These are phyloP conservation scores for Hypomyces rosellus DNA, from an alignment of 2,329 filamentous ascomycete species.

Conservation along the genomic window DNA sequence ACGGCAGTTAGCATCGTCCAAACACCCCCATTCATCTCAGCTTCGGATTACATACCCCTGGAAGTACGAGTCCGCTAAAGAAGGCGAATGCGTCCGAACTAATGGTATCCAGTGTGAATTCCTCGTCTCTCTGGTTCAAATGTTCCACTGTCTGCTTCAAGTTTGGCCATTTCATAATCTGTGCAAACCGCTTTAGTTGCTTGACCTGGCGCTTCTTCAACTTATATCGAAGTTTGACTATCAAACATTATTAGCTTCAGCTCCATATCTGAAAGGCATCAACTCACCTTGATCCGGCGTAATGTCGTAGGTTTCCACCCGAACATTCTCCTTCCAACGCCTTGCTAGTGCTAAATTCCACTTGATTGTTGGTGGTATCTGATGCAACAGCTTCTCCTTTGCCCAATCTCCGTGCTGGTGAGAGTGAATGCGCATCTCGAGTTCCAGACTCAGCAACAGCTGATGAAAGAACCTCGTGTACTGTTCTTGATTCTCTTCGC, in stretches of 20 bases:
- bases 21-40: background rate
- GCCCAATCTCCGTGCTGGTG: slow-evolving; percentile 54
- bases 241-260: background rate
- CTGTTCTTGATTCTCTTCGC: slow-evolving; percentile 46
- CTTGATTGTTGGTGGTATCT: slow-evolving; percentile 63
- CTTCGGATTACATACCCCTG: slow-evolving; percentile 47
- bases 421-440: slow-evolving; percentile 64
- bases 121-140: slow-evolving; percentile 53
- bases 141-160: slow-evolving; percentile 56
- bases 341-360: slow-evolving; percentile 70
- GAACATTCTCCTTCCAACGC: slow-evolving; percentile 65
- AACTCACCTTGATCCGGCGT: slow-evolving; percentile 45
- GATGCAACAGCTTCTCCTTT: slow-evolving; percentile 56
- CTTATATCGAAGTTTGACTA: slow-evolving; percentile 57
- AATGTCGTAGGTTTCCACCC: slow-evolving; percentile 54
- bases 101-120: slow-evolving; percentile 51
- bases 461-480: slow-evolving; percentile 70
- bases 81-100: slow-evolving; percentile 71
- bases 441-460: slow-evolving; percentile 65
- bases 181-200: slow-evolving; percentile 61
- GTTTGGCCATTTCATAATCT: slow-evolving; percentile 73
- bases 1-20: slow-evolving; percentile 5
- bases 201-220: slow-evolving; percentile 63
- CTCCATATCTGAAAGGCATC: background rate
- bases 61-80: slow-evolving; percentile 67